Base-by-base conservation (phyloP, 1,139 yeast species). In the Sugiyamaella novakii region DNA sequence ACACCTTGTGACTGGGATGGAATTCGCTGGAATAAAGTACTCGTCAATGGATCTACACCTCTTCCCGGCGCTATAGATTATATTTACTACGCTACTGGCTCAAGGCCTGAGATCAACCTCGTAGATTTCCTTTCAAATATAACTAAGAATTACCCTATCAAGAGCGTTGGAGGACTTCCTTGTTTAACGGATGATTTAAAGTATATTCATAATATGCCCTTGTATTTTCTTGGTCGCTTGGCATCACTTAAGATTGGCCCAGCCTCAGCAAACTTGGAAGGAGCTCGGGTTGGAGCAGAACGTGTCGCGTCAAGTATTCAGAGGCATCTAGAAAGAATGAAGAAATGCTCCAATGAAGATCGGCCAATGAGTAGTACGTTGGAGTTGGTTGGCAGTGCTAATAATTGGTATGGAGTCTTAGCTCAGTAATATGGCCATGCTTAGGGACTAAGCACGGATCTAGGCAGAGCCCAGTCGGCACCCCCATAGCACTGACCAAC, bases 271-370 rank as follows among this genome's bases (percentile, higher is more conserved):
- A 76, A 76, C 52, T 59, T 75, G 34, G 79, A 74, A 51, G 79
- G 79, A 2, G 78, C 78, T 0, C 58, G 80, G 28, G 56, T 70
- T 10, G 78, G 78, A 2, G 78, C 79, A 0, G 80, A 76, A 55
- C 56, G 79, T 46, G 68, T 74, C 25, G 78, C 53, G 3, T 36
- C 52, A 18, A 49, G 52, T 12, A 46, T 51, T 18, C 54, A 41
- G 24, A 5, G 7, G 10, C 34, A 27, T 8, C 15, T 39, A 18
- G 28, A 11, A 21, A 18, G 25, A 39, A 15, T 3, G 14, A 2
- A 50, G 14, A 25, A 43, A n/a, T n/a, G 39, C n/a, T 6, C 31
- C 12, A 25, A 11, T 15, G 7, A 18, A 18, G 21, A 19, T 3
- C 36, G 21, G 17, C 18, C 36, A 8, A 14, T 25, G 5, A 21